phyloP scores from a whole-genome alignment of 768 basidiomycete genomes.

The Holtermanniella nyarrowii region DNA sequence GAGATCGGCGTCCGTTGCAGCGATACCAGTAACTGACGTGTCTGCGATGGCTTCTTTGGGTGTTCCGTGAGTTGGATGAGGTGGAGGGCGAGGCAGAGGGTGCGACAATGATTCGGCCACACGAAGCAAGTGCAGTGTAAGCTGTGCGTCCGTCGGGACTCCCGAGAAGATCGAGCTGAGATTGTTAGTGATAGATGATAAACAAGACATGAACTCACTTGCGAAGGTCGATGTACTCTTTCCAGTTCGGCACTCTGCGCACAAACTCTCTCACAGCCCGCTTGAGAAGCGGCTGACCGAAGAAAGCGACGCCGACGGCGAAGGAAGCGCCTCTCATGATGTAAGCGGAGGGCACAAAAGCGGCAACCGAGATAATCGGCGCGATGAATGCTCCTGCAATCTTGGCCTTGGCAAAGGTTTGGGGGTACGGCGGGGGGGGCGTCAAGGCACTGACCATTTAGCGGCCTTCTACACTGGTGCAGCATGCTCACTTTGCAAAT shows the following conservation, averaged over 20 bases:
- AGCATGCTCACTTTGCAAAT: constrained; percentile 37
- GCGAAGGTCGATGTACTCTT: constrained; percentile 40
- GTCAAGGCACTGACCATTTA: constrained; percentile 31
- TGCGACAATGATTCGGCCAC: constrained; percentile 34
- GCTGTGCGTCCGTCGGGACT: constrained; percentile 43
- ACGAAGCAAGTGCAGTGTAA: constrained; percentile 41
- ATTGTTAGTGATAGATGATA: background rate
- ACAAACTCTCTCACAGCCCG: constrained; percentile 30
- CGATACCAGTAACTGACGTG: constrained; percentile 24
- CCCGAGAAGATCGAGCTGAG: constrained; percentile 38
- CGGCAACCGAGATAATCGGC: constrained; percentile 35
- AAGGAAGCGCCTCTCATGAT: constrained; percentile 39
- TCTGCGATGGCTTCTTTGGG: constrained; percentile 40
- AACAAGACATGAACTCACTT: constrained; percentile 26
- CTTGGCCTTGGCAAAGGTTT: constrained; percentile 38
- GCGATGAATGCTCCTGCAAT: constrained; percentile 39
- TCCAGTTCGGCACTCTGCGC: constrained; percentile 42
- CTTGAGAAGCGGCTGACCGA: constrained; percentile 41
- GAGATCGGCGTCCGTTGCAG: constrained; percentile 27
- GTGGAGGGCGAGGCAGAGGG: constrained; percentile 38
- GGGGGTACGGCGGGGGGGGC: constrained; percentile 40
- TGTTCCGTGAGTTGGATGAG: constrained; percentile 34
- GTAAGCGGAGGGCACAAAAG: constrained; percentile 37
- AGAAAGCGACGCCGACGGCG: constrained; percentile 40
- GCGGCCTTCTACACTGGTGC: background rate